These are phyloP conservation scores for Phytophthora sp. DNA, from an alignment of 352 stramenopile species.

Conservation along the genomic window DNA sequence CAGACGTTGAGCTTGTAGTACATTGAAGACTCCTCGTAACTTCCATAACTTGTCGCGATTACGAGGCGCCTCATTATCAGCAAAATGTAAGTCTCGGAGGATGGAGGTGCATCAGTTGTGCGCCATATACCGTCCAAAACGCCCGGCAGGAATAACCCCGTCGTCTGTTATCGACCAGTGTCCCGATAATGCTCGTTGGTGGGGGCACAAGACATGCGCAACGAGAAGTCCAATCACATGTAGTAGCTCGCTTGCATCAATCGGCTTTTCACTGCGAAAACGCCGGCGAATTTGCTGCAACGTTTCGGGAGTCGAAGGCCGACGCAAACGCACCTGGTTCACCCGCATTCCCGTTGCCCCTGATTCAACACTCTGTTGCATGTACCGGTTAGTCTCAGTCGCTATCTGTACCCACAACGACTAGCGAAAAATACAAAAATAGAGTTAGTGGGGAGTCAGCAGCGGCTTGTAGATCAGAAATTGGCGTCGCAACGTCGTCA, in stretches of 20 bases:
- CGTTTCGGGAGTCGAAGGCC: conserved; percentile 2
- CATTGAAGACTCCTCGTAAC: conserved; percentile 13
- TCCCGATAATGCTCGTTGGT: conserved; percentile 13
- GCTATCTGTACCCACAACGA: conserved; percentile 23
- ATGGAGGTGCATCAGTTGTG: conserved; percentile 30
- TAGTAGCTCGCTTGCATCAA: conserved; percentile 17
- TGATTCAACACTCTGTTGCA: not conserved
- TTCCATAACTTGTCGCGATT: conserved; percentile 31
- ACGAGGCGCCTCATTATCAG: conserved; percentile 1
- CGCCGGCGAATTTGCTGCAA: not conserved
- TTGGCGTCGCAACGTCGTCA: not conserved
- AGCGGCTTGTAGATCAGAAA: not conserved
- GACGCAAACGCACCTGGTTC: conserved; percentile 1
- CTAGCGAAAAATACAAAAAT: conserved; percentile 36
- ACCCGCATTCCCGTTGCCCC: not conserved
- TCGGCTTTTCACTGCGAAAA: not conserved
- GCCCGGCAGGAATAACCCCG: conserved; percentile 13
- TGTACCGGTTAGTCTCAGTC: conserved; percentile 32
- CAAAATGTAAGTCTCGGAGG: conserved; percentile 32
- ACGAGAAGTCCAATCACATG: conserved; percentile 34
- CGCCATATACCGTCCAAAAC: conserved; percentile 28
- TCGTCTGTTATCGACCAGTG: conserved; percentile 34
- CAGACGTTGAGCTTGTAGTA: conserved; percentile 10
- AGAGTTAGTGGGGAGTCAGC: conserved; percentile 5
- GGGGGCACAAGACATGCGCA: conserved; percentile 22